phyloP scores from a whole-genome alignment of 2,329 filamentous ascomycete genomes.

The Pestalotiopsis sp. region DNA sequence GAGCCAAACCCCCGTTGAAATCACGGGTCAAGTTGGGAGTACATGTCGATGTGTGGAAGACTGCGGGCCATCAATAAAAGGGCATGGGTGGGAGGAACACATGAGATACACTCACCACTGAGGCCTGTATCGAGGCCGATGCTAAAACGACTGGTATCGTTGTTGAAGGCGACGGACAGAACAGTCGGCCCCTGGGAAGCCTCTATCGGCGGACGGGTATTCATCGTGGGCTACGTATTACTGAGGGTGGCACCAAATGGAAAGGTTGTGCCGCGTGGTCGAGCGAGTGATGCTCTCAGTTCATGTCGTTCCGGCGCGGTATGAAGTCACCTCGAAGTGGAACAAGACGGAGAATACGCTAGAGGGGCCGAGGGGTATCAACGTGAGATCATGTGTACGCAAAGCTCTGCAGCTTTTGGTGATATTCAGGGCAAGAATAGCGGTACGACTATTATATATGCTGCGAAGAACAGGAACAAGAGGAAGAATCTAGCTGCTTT shows the following conservation, averaged over 20 bases:
- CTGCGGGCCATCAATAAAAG: conserved; percentile 18
- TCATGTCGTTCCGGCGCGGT: neutral
- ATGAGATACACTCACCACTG: conserved; percentile 61
- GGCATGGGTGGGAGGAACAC: neutral
- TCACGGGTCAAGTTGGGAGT: conserved; percentile 38
- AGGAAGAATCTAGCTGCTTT: neutral
- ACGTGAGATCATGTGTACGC: neutral
- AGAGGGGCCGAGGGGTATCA: neutral
- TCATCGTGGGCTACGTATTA: conserved; percentile 61
- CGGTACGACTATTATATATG: neutral
- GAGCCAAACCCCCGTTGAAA: conserved; percentile 80
- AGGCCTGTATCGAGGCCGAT: conserved; percentile 87
- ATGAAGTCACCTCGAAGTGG: neutral
- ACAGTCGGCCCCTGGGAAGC: conserved; percentile 73
- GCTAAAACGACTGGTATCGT: conserved; percentile 81
- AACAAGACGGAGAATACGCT: neutral
- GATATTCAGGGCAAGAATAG: neutral
- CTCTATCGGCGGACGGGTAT: conserved; percentile 85
- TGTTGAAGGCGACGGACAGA: conserved; percentile 84
- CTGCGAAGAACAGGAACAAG: neutral
- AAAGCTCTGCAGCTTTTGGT: neutral
- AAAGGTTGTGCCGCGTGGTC: neutral
- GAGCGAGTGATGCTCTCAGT: neutral
- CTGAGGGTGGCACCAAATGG: no score
- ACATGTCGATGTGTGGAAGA: conserved; percentile 13